Percentiles rank a stretch among this genome's conserved stretches.
Evolutionary conservation across 2,329 filamentous ascomycete species (phyloP).

Genomic region (Pseudocercospora macadamiae): DNA sequence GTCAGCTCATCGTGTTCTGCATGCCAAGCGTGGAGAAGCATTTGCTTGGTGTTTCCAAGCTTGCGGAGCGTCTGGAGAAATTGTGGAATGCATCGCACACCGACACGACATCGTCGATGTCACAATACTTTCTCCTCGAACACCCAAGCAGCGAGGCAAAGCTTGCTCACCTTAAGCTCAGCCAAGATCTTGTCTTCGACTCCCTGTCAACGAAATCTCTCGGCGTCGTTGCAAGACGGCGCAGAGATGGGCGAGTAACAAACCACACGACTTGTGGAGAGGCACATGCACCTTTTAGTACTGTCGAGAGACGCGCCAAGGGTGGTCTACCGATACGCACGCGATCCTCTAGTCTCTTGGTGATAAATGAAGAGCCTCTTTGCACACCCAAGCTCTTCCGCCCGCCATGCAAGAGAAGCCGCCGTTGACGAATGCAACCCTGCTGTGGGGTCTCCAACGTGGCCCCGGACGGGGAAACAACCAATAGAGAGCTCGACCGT

Average conservation of each 20-base stretch:
- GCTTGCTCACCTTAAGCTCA: constrained; percentile 21
- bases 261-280: not conserved
- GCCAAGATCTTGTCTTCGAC: constrained; percentile 7
- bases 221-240: not conserved
- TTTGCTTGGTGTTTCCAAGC: not conserved
- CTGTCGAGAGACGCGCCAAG: not conserved
- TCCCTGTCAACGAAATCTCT: not conserved
- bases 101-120: not conserved
- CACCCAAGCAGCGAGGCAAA: not conserved
- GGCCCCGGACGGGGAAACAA: not conserved
- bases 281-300: constrained; percentile 9
- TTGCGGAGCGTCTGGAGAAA: not conserved
- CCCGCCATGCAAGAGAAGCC: not conserved
- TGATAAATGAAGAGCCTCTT: constrained; percentile 1
- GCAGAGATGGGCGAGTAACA: not conserved
- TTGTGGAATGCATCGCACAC: constrained; percentile 2
- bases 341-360: not conserved
- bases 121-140: not conserved
- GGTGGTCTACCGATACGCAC: constrained; percentile 1
- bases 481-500: not conserved
- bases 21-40: not conserved
- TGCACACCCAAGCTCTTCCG: not conserved
- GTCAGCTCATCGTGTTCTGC: not conserved
- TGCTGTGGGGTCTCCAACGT: not conserved
- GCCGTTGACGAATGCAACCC: not conserved